Base-by-base conservation (phyloP, 2,329 filamentous ascomycete species). In the Penicillium glabrum region DNA sequence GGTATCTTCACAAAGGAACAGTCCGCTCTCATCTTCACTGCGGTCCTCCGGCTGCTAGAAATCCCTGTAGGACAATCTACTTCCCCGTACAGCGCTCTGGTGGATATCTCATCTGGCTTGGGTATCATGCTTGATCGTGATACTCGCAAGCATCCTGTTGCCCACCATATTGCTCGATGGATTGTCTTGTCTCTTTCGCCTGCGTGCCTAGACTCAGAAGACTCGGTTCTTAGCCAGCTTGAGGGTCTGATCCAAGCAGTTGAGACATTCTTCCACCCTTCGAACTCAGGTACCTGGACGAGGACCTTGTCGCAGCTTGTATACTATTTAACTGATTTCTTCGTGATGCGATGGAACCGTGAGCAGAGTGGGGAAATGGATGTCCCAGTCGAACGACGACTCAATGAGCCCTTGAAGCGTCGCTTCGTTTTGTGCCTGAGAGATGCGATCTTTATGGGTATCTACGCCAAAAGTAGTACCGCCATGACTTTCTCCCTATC, bases 191-290 rank as follows among this genome's bases (percentile, higher is more conserved):
- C 93, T 0, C 75, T 99, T 39, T 98, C 95, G 1, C 93, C 95
- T 1, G 81, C 87, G 46, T 95, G 91, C 67, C 78, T 96, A 48
- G 85, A 90, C 43, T 81, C 86, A n/a, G 82, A 88, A 29, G 88
- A 88, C 54, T 98, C 93, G 1, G 86, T 96, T 44, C 77, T 99
- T 67, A 86, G 89, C 33, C 91, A 90, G 62, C 83, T 99, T 5
- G 93, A 99, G 73, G 93, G 91, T 0, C 81, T 99, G 51, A 89
- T 99, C 64, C 90, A 98, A 73, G 95, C 93, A 3, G 89, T 98
- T 46, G 95, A 99, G 74, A 99, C 95, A 0, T 99, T 99, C 75
- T 99, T 97, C 80, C 95, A 99, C 68, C 95, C 95, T 2, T 99
- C 95, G 2, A 99, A 99, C 73, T 90, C 93, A 51, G 95, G 95